Evolutionary conservation across 345 rosid species (phyloP).

Genomic region (Euphorbia pulcherrima): DNA sequence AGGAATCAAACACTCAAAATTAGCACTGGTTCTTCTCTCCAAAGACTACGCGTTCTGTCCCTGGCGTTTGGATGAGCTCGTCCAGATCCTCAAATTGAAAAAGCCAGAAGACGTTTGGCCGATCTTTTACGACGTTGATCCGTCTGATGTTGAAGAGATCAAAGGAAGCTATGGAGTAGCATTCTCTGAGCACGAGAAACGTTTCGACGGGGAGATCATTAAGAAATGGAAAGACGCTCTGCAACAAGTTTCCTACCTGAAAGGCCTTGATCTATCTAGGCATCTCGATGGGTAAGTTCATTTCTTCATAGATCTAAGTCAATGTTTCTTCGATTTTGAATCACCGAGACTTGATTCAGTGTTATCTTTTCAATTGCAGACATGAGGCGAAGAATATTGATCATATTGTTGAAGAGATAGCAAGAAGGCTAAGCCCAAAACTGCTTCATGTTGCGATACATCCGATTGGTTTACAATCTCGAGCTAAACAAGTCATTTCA

Average conservation of each 20-base stretch:
- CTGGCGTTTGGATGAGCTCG: constrained; percentile 16
- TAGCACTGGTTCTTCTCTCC: constrained; percentile 6
- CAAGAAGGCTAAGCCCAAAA: not conserved
- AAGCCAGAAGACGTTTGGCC: constrained; percentile 1
- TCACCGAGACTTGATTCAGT: not conserved
- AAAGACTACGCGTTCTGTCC: constrained; percentile 5
- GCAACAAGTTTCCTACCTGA: not conserved
- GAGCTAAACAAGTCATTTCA: not conserved
- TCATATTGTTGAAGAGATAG: constrained; percentile 9
- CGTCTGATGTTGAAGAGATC: constrained; percentile 9
- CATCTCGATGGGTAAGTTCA: constrained; percentile 4
- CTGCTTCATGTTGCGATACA: constrained; percentile 1
- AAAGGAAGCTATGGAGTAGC: constrained; percentile 2
- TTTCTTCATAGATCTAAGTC: not conserved
- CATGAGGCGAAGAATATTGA: constrained; percentile 5
- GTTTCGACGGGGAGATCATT: not conserved
- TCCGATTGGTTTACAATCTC: constrained; percentile 8
- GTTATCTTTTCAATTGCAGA: not conserved
- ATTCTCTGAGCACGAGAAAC: not conserved
- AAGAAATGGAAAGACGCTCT: constrained; percentile 11
- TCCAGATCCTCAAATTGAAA: not conserved
- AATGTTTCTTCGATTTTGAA: no score
- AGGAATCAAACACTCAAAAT: constrained; percentile 7
- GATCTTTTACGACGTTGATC: constrained; percentile 13
- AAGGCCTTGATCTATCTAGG: not conserved